Evolutionary conservation across 164 flowering plant species (phyloP).

Genomic region (Magnolia changhungtana): DNA sequence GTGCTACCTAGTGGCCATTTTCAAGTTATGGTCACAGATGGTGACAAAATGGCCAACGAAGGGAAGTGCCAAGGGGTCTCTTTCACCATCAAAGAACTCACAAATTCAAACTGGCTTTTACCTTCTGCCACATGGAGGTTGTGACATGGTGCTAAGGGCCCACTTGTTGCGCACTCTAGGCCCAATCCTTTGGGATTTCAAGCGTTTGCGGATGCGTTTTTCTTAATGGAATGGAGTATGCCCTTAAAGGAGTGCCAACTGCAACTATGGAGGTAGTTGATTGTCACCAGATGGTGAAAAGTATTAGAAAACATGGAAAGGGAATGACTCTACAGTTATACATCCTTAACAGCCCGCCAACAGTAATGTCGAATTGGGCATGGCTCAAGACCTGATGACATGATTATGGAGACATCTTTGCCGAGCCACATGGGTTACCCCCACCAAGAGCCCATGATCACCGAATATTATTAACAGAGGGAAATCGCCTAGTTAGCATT

Average conservation of each 20-base stretch:
- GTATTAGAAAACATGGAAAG: background rate
- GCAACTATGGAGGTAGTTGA: background rate
- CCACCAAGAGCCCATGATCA: background rate
- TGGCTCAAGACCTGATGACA: background rate
- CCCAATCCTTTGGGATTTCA: background rate
- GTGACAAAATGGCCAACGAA: background rate
- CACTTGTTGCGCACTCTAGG: background rate
- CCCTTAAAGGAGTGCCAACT: background rate
- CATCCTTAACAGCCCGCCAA: background rate
- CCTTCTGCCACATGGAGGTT: background rate
- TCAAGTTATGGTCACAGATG: background rate
- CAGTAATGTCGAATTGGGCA: background rate
- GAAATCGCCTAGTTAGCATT: background rate
- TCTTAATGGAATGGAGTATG: background rate
- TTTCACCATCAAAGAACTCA: background rate
- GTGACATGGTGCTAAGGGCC: background rate
- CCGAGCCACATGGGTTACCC: background rate
- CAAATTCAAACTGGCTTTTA: background rate
- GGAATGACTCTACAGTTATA: background rate
- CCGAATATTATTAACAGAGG: background rate
- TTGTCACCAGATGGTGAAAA: background rate
- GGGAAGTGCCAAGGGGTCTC: background rate
- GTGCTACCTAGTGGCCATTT: background rate
- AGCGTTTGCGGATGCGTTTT: background rate
- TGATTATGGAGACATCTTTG: background rate